Conservation (phyloP, 2,329 filamentous ascomycete genomes). For the Ophiostoma piceae region DNA sequence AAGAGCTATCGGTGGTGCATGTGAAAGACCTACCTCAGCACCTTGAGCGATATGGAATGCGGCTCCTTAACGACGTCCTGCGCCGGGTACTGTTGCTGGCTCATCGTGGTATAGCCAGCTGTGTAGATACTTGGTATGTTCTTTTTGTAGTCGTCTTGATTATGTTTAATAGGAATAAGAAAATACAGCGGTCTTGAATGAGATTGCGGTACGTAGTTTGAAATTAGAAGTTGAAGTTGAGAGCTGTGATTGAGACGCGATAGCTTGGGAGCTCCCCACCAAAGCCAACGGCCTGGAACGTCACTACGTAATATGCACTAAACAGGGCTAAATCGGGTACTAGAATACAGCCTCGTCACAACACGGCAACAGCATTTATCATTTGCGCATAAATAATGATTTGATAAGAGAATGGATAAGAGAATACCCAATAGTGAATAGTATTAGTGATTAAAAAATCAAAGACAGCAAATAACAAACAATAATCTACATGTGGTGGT, state of each 20-base stretch:
- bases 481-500: conserved; percentile 3
- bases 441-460: background rate
- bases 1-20: background rate
- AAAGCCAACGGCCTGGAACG: background rate
- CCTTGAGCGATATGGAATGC: conserved; percentile 73
- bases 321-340: conserved; percentile 1
- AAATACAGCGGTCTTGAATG: too few species aligned
- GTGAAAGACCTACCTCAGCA: conserved; percentile 49
- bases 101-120: conserved; percentile 40
- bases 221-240: background rate
- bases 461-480: background rate
- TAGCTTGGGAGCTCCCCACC: conserved; percentile 11
- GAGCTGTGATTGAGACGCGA: background rate
- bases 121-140: background rate
- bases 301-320: conserved; percentile 12
- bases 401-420: background rate
- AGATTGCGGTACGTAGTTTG: background rate
- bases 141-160: background rate
- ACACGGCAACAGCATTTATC: background rate
- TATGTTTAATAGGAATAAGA: too few species aligned
- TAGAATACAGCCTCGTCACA: background rate
- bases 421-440: background rate
- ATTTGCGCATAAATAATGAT: background rate
- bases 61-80: conserved; percentile 64
- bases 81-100: conserved; percentile 54